Evolutionary conservation across 179 eudicot species (phyloP).

Genomic region (Silene noctiflora): DNA sequence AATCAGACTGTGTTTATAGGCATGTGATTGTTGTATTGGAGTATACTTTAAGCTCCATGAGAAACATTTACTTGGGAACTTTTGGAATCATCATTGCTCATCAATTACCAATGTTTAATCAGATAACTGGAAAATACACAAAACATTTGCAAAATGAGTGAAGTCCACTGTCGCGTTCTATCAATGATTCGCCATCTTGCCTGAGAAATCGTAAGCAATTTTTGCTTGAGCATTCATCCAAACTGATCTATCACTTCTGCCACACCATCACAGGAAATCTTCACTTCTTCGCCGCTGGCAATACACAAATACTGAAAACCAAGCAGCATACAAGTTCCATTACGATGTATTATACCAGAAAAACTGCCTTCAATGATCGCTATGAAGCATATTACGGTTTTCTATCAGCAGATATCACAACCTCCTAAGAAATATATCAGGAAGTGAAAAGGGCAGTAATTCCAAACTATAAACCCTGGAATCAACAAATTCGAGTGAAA

Average conservation of each 20-base stretch:
- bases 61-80: background rate
- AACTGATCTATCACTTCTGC: background rate
- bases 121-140: conserved; percentile 11
- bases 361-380: background rate
- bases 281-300: background rate
- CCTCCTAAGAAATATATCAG: background rate
- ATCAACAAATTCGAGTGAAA: background rate
- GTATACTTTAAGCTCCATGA: conserved; percentile 9
- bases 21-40: conserved; percentile 4
- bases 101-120: conserved; percentile 8
- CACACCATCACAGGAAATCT: conserved; percentile 8
- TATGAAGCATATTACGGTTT: background rate
- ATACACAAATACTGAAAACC: conserved; percentile 5
- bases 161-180: conserved; percentile 11
- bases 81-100: conserved; percentile 1
- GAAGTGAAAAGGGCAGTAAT: background rate
- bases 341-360: background rate
- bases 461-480: background rate
- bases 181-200: conserved; percentile 14
- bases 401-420: too few relatives aligned
- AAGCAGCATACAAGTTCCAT: background rate
- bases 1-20: background rate
- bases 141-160: conserved; percentile 7
- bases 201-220: conserved; percentile 7
- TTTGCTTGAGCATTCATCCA: conserved; percentile 11